Conservation (phyloP, 2,329 filamentous ascomycete genomes). For the Triangularia verruculosa region DNA sequence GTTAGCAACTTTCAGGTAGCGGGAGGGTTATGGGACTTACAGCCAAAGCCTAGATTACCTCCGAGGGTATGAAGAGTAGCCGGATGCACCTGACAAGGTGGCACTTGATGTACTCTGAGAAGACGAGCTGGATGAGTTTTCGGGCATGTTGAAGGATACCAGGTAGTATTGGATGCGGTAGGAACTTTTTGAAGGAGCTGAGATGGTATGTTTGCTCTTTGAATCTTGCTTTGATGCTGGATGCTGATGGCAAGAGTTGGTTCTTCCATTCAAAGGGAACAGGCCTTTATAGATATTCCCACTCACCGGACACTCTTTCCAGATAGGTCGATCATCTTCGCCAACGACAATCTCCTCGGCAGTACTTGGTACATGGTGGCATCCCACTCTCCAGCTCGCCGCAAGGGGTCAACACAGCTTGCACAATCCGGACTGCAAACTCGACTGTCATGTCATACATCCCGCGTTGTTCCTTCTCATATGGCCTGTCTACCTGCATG, state of each 20-base stretch:
- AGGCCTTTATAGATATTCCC: neutral
- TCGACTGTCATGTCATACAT: neutral
- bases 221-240: neutral
- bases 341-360: neutral
- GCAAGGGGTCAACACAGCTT: neutral
- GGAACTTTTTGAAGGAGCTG: neutral
- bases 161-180: neutral
- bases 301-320: neutral
- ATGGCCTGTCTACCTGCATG: neutral
- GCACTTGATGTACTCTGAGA: neutral
- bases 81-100: neutral
- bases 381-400: neutral
- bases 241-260: neutral
- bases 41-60: neutral
- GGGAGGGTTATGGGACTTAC: neutral
- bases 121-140: neutral
- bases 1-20: neutral
- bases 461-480: neutral
- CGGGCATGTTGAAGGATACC: neutral
- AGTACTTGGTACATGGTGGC: neutral
- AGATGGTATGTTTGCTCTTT: neutral
- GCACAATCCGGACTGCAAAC: neutral
- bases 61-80: neutral
- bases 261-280: neutral
- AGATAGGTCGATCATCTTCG: neutral